Conservation (phyloP, 116 monocot genomes). For the Iris pallida region DNA sequence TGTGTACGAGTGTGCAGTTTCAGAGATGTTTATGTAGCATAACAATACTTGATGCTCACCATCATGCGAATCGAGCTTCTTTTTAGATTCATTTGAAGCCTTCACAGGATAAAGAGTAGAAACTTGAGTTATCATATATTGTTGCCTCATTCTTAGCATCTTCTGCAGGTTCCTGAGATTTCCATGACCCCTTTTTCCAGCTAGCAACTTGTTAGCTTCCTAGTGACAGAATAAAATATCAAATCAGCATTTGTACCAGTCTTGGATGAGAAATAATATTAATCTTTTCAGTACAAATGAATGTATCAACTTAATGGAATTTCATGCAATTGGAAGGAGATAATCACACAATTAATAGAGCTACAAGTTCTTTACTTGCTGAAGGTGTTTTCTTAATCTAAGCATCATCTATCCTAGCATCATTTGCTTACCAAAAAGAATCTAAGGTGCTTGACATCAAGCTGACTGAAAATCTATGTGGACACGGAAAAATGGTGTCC, state of each 20-base stretch:
- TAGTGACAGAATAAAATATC: slow-evolving; percentile 9
- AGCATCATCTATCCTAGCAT: no score
- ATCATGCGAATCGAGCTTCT: slow-evolving; percentile 34
- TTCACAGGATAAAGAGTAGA: slow-evolving; percentile 68
- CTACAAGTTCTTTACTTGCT: background rate
- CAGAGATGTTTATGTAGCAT: background rate
- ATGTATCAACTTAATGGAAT: background rate
- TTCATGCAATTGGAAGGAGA: background rate
- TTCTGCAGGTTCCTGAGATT: slow-evolving; percentile 50
- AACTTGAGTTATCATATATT: slow-evolving; percentile 81
- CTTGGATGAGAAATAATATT: background rate
- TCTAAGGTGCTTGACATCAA: no score
- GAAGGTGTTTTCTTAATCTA: no score
- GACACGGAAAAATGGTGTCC: no score
- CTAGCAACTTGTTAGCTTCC: slow-evolving; percentile 66
- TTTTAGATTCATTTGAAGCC: slow-evolving; percentile 25
- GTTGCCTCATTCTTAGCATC: slow-evolving; percentile 63
- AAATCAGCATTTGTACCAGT: background rate
- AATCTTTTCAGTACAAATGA: background rate
- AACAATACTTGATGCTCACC: slow-evolving; percentile 30
- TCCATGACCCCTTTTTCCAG: slow-evolving; percentile 67
- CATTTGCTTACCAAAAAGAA: no score
- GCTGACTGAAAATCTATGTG: no score
- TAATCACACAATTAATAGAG: background rate
- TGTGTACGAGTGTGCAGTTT: background rate